These are phyloP conservation scores for Diplogelasinospora grovesii DNA, from an alignment of 495 filamentous ascomycete species.

Conservation along the genomic window DNA sequence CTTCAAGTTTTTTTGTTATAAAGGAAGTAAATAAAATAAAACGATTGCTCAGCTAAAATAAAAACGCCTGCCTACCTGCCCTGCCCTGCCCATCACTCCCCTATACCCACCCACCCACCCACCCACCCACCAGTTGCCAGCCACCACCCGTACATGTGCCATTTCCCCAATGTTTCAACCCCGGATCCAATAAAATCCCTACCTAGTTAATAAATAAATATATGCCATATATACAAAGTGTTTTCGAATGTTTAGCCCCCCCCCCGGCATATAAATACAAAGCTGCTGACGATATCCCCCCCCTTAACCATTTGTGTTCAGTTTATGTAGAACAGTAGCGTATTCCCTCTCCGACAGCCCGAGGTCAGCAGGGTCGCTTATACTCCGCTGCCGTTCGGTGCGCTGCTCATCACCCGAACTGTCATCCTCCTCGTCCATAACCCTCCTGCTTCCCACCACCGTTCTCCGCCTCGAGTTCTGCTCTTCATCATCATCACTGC, in stretches of 20 bases:
- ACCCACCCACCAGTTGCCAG: no score
- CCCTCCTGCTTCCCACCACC: conserved; percentile 9
- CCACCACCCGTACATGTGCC: no score
- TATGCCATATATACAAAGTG: no score
- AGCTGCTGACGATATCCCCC: no score
- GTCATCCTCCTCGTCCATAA: conserved; percentile 14
- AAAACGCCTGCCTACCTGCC: neutral
- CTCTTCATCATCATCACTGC: conserved; percentile 8
- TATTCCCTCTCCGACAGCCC: no score
- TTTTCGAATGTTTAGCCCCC: no score
- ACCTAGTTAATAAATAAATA: no score
- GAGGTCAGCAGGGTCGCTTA: conserved; percentile 39
- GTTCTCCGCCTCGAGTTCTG: conserved; percentile 13
- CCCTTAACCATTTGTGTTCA: no score
- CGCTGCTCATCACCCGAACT: conserved; percentile 41
- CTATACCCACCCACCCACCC: no score
- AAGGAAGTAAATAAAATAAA: neutral
- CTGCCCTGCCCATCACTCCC: no score
- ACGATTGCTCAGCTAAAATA: neutral
- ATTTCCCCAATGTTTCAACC: neutral
- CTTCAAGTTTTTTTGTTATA: neutral
- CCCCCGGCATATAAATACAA: no score
- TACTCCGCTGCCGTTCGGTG: conserved; percentile 46
- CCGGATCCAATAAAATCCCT: neutral
- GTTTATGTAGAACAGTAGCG: no score